Evolutionary conservation across 192 early-diverging fungal species (phyloP).

Genomic region (Phycomyces blakesleeanus): DNA sequence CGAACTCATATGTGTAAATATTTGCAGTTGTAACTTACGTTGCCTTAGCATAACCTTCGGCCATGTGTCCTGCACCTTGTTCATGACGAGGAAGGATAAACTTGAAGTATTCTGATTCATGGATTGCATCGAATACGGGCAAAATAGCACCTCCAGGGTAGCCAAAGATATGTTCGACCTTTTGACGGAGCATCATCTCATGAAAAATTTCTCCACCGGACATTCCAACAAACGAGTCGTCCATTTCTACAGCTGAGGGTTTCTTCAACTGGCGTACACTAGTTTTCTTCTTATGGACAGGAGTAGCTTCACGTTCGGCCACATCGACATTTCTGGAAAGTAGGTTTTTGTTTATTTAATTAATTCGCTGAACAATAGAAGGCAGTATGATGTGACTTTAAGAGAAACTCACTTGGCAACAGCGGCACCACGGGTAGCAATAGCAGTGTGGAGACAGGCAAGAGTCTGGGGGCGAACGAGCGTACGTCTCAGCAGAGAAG

Average conservation of each 20-base stretch:
- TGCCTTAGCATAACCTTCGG: slow-evolving; percentile 93
- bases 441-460: neutral
- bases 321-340: neutral
- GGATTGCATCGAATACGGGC: slow-evolving; percentile 97
- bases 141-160: slow-evolving; percentile 98
- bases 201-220: slow-evolving; percentile 98
- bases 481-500: neutral
- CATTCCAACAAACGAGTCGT: slow-evolving; percentile 89
- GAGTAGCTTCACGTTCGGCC: too few species aligned
- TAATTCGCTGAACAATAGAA: too few species aligned
- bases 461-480: neutral
- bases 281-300: neutral
- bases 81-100: slow-evolving; percentile 97
- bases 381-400: too few species aligned
- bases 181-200: slow-evolving; percentile 96
- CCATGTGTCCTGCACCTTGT: slow-evolving; percentile 98
- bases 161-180: slow-evolving; percentile 93
- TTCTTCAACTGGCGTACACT: neutral
- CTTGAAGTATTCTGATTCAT: slow-evolving; percentile 92
- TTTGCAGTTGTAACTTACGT: slow-evolving; percentile 49
- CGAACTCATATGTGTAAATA: neutral
- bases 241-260: slow-evolving; percentile 34
- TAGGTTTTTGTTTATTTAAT: too few species aligned
- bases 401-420: neutral
- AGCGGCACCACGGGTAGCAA: neutral